These are phyloP conservation scores for Colletotrichum zoysiae DNA, from an alignment of 2,329 filamentous ascomycete genomes.

Conservation along the genomic window DNA sequence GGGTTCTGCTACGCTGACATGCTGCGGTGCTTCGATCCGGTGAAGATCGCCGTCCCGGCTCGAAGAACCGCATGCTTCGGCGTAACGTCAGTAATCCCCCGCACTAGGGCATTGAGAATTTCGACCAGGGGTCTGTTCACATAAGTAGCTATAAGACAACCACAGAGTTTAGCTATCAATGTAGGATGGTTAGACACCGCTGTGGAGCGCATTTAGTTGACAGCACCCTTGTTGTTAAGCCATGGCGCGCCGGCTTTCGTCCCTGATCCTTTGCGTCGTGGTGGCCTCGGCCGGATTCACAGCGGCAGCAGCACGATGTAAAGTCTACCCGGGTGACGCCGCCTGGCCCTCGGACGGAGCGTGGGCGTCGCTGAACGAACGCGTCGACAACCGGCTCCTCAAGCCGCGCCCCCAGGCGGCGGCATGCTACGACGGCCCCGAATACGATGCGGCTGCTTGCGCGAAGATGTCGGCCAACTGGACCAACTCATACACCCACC, in stretches of 20 bases:
- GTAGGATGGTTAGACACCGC: not conserved
- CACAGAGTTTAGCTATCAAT: not conserved
- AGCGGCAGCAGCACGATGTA: not conserved
- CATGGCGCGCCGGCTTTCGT: not conserved
- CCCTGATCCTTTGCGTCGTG: not conserved
- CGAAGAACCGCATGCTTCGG: not conserved
- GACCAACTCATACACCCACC: constrained; percentile 24
- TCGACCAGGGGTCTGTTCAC: not conserved
- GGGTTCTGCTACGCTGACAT: constrained; percentile 13
- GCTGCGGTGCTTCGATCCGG: not conserved
- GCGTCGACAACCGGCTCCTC: constrained; percentile 20
- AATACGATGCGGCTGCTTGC: constrained; percentile 17
- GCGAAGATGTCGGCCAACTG: constrained; percentile 21
- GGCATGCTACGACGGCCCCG: constrained; percentile 25
- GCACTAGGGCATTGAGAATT: not conserved
- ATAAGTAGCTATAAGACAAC: not conserved
- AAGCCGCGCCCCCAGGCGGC: constrained; percentile 24
- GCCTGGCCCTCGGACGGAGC: constrained; percentile 17
- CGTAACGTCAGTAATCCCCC: constrained; percentile 7
- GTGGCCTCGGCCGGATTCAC: not conserved
- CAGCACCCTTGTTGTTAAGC: not conserved
- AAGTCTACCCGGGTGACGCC: constrained; percentile 23
- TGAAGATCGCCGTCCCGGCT: constrained; percentile 22
- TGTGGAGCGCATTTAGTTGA: not conserved
- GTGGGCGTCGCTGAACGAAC: constrained; percentile 8